These are phyloP conservation scores for Scytalidium sp. DNA, from an alignment of 2,329 filamentous ascomycete species.

Conservation along the genomic window DNA sequence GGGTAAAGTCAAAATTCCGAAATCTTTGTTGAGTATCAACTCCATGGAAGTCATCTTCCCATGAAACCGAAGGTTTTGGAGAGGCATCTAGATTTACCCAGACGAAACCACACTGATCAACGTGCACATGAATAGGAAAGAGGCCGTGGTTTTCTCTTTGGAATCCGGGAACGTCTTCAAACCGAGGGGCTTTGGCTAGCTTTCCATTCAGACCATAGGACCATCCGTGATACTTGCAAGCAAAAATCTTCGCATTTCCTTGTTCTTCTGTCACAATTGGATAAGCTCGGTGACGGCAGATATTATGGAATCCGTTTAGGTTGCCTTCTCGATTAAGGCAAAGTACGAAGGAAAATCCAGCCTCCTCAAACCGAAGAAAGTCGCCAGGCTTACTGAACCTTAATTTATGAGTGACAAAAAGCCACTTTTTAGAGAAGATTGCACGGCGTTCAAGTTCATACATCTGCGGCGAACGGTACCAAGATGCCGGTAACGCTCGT, in stretches of 20 bases:
- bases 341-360: slow-evolving; percentile 37
- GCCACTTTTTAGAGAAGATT: slow-evolving; percentile 40
- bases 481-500: neutral
- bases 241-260: slow-evolving; percentile 36
- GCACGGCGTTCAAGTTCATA: slow-evolving; percentile 42
- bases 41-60: slow-evolving; percentile 2
- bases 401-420: slow-evolving; percentile 31
- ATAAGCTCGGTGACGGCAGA: slow-evolving; percentile 41
- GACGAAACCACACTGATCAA: slow-evolving; percentile 30
- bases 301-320: slow-evolving; percentile 34
- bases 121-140: slow-evolving; percentile 29
- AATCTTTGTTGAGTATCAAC: slow-evolving; percentile 23
- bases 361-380: slow-evolving; percentile 30
- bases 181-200: slow-evolving; percentile 39
- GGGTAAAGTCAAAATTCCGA: slow-evolving; percentile 20
- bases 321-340: slow-evolving; percentile 30
- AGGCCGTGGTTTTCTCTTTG: slow-evolving; percentile 34
- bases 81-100: slow-evolving; percentile 30
- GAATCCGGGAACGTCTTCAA: slow-evolving; percentile 35
- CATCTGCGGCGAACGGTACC: slow-evolving; percentile 21
- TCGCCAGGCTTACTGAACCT: slow-evolving; percentile 32
- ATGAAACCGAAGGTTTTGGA: slow-evolving; percentile 18
- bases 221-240: slow-evolving; percentile 44
- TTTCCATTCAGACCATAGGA: slow-evolving; percentile 39
- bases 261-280: slow-evolving; percentile 29